A percentile compares a stretch with the other conserved stretches of the same genome.
These are phyloP conservation scores for Periconia digitata DNA, from an alignment of 2,329 filamentous ascomycete species.

Conservation along the genomic window DNA sequence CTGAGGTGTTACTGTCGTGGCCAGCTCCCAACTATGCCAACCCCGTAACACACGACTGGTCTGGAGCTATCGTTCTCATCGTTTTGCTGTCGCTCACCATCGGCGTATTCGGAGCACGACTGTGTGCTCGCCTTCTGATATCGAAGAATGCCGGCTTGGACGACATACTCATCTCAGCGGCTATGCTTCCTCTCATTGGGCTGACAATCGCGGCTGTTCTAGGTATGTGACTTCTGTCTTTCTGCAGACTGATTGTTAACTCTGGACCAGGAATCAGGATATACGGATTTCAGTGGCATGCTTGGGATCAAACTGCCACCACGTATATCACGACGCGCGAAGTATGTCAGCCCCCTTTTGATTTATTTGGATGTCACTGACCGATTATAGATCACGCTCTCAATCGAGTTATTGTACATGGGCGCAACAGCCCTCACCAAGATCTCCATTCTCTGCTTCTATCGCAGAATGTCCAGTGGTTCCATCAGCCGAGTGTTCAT, in stretches of 20 bases:
- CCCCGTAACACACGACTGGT: slow-evolving; percentile 49
- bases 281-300: slow-evolving; percentile 38
- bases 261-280: slow-evolving; percentile 23
- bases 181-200: slow-evolving; percentile 44
- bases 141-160: slow-evolving; percentile 52
- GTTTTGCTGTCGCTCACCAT: slow-evolving; percentile 45
- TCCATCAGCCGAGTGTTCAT: slow-evolving; percentile 40
- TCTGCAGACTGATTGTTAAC: slow-evolving; percentile 1
- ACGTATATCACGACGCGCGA: slow-evolving; percentile 24
- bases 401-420: slow-evolving; percentile 37
- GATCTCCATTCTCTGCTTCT: slow-evolving; percentile 44
- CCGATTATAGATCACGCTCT: slow-evolving; percentile 24
- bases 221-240: slow-evolving; percentile 16
- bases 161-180: slow-evolving; percentile 49
- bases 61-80: slow-evolving; percentile 46
- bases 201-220: slow-evolving; percentile 29
- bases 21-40: slow-evolving; percentile 52
- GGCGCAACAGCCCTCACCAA: slow-evolving; percentile 32
- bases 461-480: slow-evolving; percentile 43
- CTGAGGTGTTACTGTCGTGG: slow-evolving; percentile 47
- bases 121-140: slow-evolving; percentile 51
- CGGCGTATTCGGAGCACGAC: slow-evolving; percentile 45
- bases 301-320: slow-evolving; percentile 33
- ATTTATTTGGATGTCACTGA: neutral
- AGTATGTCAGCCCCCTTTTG: slow-evolving; percentile 20